Percentiles rank a stretch among this genome's conserved stretches.
These are phyloP conservation scores for Pseudomicrostroma phylloplanum DNA, from an alignment of 1,284 basidiomycete genomes.

Conservation along the genomic window DNA sequence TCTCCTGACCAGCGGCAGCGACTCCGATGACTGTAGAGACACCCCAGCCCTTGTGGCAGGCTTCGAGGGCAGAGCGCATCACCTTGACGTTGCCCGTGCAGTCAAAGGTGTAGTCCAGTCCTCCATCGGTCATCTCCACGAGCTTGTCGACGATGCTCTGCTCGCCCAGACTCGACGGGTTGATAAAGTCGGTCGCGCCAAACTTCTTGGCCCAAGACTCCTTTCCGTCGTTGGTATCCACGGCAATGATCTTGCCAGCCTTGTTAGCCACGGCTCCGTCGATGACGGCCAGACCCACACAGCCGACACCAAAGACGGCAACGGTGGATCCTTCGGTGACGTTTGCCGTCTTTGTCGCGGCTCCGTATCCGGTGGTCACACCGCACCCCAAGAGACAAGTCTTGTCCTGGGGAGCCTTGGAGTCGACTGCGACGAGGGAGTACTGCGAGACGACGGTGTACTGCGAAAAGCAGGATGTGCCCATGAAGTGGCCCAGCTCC, in stretches of 20 bases:
- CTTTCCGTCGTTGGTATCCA: slow-evolving; percentile 87
- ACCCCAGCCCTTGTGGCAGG: slow-evolving; percentile 82
- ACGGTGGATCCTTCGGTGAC: slow-evolving; percentile 64
- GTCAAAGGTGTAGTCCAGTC: slow-evolving; percentile 91
- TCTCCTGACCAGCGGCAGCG: slow-evolving; percentile 84
- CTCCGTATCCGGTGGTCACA: slow-evolving; percentile 94
- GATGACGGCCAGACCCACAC: slow-evolving; percentile 82
- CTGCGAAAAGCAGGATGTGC: slow-evolving; percentile 94
- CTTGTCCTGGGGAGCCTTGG: slow-evolving; percentile 81
- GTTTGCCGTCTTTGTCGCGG: slow-evolving; percentile 62
- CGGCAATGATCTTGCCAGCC: slow-evolving; percentile 80
- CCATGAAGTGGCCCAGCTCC: slow-evolving; percentile 92
- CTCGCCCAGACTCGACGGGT: slow-evolving; percentile 66
- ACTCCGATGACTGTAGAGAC: slow-evolving; percentile 81
- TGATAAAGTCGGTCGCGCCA: slow-evolving; percentile 94
- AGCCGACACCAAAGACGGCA: slow-evolving; percentile 91
- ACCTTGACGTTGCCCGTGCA: slow-evolving; percentile 91
- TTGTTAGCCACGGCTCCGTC: slow-evolving; percentile 68
- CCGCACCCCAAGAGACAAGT: slow-evolving; percentile 90
- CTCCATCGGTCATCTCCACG: slow-evolving; percentile 89
- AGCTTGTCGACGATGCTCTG: slow-evolving; percentile 75
- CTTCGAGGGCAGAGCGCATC: slow-evolving; percentile 91
- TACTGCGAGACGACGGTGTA: slow-evolving; percentile 98
- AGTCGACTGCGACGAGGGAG: slow-evolving; percentile 83
- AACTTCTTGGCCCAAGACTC: slow-evolving; percentile 76